Conservation (phyloP, 148 eudicot species). For the Chenopodium berlandieri region DNA sequence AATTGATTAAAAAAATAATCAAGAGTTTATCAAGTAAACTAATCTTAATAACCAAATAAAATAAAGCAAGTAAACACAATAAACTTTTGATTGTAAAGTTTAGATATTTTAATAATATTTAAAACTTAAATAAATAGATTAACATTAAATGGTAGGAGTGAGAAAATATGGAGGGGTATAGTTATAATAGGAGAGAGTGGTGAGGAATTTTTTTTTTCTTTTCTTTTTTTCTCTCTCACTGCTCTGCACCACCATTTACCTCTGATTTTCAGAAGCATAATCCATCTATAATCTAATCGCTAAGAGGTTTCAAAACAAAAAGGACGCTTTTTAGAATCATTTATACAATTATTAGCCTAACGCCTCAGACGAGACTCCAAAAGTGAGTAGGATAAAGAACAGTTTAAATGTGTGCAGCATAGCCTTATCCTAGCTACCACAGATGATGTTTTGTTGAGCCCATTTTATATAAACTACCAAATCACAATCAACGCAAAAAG, state of each 20-base stretch:
- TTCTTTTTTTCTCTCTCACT: too few relatives aligned
- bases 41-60: too few relatives aligned
- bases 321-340: neutral
- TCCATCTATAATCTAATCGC: neutral
- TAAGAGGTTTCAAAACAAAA: neutral
- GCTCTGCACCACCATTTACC: neutral
- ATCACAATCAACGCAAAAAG: neutral
- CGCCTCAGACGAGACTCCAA: neutral
- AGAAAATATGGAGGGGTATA: too few relatives aligned
- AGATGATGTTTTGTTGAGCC: neutral
- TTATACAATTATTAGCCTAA: neutral
- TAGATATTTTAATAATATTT: too few relatives aligned
- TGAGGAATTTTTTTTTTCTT: too few relatives aligned
- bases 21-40: too few relatives aligned
- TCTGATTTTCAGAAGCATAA: neutral
- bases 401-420: neutral
- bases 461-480: neutral
- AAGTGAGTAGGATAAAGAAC: neutral
- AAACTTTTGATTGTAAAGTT: too few relatives aligned
- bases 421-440: neutral
- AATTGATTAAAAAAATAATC: too few relatives aligned
- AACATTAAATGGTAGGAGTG: too few relatives aligned
- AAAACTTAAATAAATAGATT: too few relatives aligned
- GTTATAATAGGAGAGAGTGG: too few relatives aligned
- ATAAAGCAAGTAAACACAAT: too few relatives aligned